Evolutionary conservation across 1,139 yeast species (phyloP).

Genomic region (Scheffersomyces titani): DNA sequence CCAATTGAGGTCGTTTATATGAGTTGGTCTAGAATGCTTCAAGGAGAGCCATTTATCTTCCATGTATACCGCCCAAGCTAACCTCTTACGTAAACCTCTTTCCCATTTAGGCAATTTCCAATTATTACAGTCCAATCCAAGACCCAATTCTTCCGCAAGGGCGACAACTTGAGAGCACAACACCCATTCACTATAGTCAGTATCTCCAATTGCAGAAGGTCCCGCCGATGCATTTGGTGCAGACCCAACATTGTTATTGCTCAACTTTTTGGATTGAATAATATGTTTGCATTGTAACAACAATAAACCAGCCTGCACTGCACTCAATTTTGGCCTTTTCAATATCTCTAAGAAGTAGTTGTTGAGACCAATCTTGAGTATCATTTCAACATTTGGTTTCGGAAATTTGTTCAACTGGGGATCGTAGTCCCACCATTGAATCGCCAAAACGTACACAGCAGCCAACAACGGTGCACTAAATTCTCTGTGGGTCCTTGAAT

Average conservation of each 20-base stretch:
- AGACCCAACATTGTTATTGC: conserved; percentile 6
- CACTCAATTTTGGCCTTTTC: conserved; percentile 74
- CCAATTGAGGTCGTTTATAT: conserved; percentile 69
- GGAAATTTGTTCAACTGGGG: conserved; percentile 64
- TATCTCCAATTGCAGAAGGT: conserved; percentile 27
- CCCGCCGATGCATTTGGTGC: not conserved
- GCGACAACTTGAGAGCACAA: conserved; percentile 85
- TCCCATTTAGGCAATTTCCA: conserved; percentile 97
- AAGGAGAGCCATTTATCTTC: conserved; percentile 88
- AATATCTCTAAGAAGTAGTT: conserved; percentile 66
- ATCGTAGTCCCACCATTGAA: conserved; percentile 86
- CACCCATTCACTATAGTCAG: conserved; percentile 76
- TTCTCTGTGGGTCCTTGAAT: conserved; percentile 74
- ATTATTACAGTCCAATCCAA: conserved; percentile 79
- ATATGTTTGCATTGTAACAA: conserved; percentile 64
- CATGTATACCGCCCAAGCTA: conserved; percentile 92
- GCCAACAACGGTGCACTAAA: conserved; percentile 77
- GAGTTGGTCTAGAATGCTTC: conserved; percentile 80
- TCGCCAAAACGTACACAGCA: conserved; percentile 71
- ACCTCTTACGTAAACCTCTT: conserved; percentile 73
- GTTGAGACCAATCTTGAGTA: conserved; percentile 52
- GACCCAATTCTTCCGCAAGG: conserved; percentile 80
- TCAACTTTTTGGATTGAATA: conserved; percentile 17
- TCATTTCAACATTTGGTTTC: conserved; percentile 61
- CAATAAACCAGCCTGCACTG: conserved; percentile 76